Evolutionary conservation across 495 filamentous ascomycete genomes (phyloP), one percentile per base, ranked within the genome.

Genomic region (Xylaria grammica): DNA sequence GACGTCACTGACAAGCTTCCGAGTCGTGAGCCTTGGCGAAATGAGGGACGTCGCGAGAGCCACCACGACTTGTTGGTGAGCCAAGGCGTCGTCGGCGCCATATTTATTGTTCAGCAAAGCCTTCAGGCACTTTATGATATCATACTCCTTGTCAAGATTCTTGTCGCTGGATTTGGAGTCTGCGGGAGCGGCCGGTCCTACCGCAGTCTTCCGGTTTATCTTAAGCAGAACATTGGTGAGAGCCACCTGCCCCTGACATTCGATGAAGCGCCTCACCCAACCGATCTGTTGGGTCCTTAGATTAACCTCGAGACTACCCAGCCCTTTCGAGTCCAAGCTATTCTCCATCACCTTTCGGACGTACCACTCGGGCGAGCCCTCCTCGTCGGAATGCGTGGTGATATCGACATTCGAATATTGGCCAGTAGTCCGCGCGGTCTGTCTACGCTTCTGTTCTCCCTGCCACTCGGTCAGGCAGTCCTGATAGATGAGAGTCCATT

Each of bases 51-150:
- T 94, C 56, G 90, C 91, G 38, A 99, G 84, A 10, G 96, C 91
- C 58, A 93, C 89, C 60, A 97, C 88, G 62, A 97, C 90, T 69
- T 91, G 88, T 70, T 95, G 90, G 74, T 99, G 95, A 38, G 84
- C 79, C 50, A 99, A 82, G n/a, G 96, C 95, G 84, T 99, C 93
- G 69, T 99, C 96, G 32, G 95, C 96, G 49, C 95, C 95, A 77
- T 94, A 98, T 72, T 97, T 97, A 84, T 96, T 99, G 84, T 99
- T 99, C 90, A 98, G 96, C 51, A 98, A 77, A 51, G 93, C 92
- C 78, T 98, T 99, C 54, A 99, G 76, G 78, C 96, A 98, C 78
- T 99, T 99, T 64, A 96, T 86, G 68, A 99, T 97, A 71, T 98
- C 95, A 76, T 98, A 97, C 79, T 99, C 95, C 57, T 90, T 88